Base-by-base conservation (phyloP, 2,329 filamentous ascomycete genomes). In the Colletotrichum camelliae region DNA sequence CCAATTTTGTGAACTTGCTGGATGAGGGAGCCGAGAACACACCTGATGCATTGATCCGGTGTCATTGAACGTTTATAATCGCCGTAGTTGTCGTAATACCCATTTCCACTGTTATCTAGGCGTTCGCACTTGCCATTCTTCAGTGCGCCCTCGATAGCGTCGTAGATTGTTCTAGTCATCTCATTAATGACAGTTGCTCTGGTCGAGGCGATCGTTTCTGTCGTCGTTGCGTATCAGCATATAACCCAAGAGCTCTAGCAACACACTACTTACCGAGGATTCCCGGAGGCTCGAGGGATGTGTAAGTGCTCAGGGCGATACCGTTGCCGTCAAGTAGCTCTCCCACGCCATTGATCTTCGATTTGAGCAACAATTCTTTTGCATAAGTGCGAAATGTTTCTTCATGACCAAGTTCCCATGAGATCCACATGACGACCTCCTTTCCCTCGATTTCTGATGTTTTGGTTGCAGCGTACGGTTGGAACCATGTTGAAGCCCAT, bases 371-470 rank as follows among this genome's bases (percentile, higher is more conserved):
- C 1, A 75, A 4, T 1, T 24, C 8, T 5, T 6, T 13, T 5
- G 18, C 21, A 1, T 5, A 10, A 0, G 0, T 24, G 4, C 13
- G 3, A 12, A 67, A 72, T 0, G 31, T 27, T 0, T 3, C 8
- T 27, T 62, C 29, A 16, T 72, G 37, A 0, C 72, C 72, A 15
- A 75, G 61, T 16, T 62, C 68, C 61, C 68, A 75, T 0, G 72
- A 39, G 5, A 75, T 67, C 35, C 68, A 67, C 10, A 72, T 35
- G 5, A 64, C 4, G 4, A 37, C 7, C 13, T 37, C 60, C 1
- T 61, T 33, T 1, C 61, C 61, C 0, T 52, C 29, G 3, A 27
- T 6, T 4, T 8, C 13, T 15, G 18, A 4, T 7, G 2, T 6
- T 1, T 10, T 18, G 5, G 33, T 12, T 16, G 48, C 33, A 60